phyloP scores from a whole-genome alignment of 164 flowering plant species.

The Vitis labrusca region DNA sequence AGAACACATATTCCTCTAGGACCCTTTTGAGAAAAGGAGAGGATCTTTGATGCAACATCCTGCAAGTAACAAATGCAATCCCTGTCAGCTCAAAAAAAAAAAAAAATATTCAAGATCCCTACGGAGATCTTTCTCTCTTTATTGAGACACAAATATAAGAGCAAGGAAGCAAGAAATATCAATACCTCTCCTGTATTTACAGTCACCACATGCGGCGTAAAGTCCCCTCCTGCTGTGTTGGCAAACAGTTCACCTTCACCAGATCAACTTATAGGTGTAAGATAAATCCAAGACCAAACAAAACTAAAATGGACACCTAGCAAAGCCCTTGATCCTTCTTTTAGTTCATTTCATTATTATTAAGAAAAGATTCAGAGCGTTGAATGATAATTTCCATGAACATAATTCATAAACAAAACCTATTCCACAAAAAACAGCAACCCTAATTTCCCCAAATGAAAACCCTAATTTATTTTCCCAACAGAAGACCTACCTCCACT shows the following conservation, averaged over 20 bases:
- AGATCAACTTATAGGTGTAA: constrained; percentile 12
- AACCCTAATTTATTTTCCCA: too few species aligned
- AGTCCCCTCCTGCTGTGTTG: constrained; percentile 65
- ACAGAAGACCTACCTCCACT: too few species aligned
- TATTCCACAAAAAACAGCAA: too few species aligned
- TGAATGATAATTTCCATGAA: too few species aligned
- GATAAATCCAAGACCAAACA: not conserved
- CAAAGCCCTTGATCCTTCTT: too few species aligned
- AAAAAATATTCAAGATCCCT: not conserved
- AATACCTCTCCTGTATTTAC: constrained; percentile 84
- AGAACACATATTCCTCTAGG: constrained; percentile 76
- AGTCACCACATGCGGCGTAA: constrained; percentile 79
- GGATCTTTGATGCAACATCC: constrained; percentile 78
- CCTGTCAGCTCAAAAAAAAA: not conserved
- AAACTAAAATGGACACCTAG: not conserved
- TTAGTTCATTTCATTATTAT: too few species aligned
- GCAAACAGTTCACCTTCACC: constrained; percentile 67
- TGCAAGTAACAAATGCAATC: constrained; percentile 21
- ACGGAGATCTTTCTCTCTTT: too few species aligned
- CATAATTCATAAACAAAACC: too few species aligned
- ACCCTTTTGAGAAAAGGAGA: constrained; percentile 65
- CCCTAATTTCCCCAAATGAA: too few species aligned
- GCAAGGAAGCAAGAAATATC: not conserved
- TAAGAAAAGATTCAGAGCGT: too few species aligned
- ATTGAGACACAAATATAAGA: not conserved